Evolutionary conservation across 306 rosid species (phyloP).

Genomic region (Heteromeles arbutifolia): DNA sequence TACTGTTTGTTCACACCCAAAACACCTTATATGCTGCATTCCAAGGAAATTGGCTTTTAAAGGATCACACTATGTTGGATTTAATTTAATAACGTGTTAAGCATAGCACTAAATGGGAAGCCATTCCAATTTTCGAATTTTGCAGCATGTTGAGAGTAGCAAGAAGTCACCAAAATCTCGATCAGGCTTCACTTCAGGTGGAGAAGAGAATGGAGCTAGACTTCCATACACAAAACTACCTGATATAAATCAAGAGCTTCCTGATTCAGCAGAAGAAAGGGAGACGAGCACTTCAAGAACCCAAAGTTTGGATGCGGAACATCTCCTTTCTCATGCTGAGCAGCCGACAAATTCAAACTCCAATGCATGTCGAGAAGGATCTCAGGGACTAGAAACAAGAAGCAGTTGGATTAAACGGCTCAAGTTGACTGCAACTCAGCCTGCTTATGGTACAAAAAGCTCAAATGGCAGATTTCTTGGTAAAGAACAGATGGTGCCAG

Average conservation of each 20-base stretch:
- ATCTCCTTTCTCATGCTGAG: slow-evolving; percentile 55
- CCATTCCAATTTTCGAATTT: slow-evolving; percentile 15
- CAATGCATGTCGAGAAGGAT: slow-evolving; percentile 16
- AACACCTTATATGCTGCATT: neutral
- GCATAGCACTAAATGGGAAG: slow-evolving; percentile 19
- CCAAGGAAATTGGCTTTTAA: slow-evolving; percentile 11
- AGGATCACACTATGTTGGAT: slow-evolving; percentile 4
- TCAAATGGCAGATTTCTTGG: slow-evolving; percentile 24
- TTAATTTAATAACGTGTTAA: slow-evolving; percentile 9
- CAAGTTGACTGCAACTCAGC: slow-evolving; percentile 36
- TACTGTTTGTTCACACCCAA: neutral
- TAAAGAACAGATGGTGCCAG: slow-evolving; percentile 20
- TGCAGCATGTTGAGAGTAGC: slow-evolving; percentile 47
- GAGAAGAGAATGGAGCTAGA: slow-evolving; percentile 32
- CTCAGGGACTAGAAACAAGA: slow-evolving; percentile 48
- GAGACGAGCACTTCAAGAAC: slow-evolving; percentile 79
- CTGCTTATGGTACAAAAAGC: slow-evolving; percentile 46
- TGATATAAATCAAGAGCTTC: slow-evolving; percentile 52
- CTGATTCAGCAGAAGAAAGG: slow-evolving; percentile 40
- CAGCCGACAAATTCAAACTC: slow-evolving; percentile 37
- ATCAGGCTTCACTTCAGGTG: slow-evolving; percentile 27
- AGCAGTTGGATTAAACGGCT: slow-evolving; percentile 80
- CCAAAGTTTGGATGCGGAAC: slow-evolving; percentile 63
- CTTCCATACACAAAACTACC: slow-evolving; percentile 19
- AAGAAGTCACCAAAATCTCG: slow-evolving; percentile 32